A percentile compares a stretch with the other conserved stretches of the same genome.
Evolutionary conservation across 306 rosid species (phyloP).

Genomic region (Dalbergia oliveri): DNA sequence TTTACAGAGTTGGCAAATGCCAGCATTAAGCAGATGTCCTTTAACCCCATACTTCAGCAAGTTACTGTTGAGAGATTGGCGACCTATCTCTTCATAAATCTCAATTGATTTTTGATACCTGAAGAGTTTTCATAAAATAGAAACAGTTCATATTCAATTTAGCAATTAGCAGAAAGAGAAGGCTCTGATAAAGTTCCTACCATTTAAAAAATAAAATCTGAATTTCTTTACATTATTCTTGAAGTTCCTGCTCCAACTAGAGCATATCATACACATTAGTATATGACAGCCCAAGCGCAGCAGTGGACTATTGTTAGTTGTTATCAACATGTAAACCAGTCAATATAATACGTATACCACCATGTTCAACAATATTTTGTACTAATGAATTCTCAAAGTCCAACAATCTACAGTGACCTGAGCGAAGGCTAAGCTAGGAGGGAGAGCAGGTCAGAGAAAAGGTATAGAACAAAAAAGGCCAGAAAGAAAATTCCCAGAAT

Average conservation of each 20-base stretch:
- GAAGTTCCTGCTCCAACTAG: constrained; percentile 30
- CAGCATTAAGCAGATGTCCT: constrained; percentile 98
- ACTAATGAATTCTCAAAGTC: constrained; percentile 3
- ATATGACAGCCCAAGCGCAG: constrained; percentile 4
- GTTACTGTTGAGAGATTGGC: constrained; percentile 83
- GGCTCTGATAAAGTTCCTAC: constrained; percentile 20
- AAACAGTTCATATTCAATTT: constrained; percentile 14
- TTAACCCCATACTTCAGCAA: constrained; percentile 96
- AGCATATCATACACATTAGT: constrained; percentile 15
- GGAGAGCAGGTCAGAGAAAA: constrained; percentile 8
- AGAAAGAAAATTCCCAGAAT: constrained; percentile 13
- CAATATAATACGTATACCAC: constrained; percentile 22
- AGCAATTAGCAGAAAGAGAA: constrained; percentile 9
- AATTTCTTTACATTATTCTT: constrained; percentile 14
- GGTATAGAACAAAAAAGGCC: constrained; percentile 13
- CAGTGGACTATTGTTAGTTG: constrained; percentile 11
- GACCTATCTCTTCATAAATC: constrained; percentile 89
- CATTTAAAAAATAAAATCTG: constrained; percentile 7
- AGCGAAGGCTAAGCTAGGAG: neutral
- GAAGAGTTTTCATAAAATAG: constrained; percentile 41
- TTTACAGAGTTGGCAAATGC: constrained; percentile 93
- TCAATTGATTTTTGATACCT: constrained; percentile 86
- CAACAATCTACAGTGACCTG: constrained; percentile 34
- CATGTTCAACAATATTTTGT: neutral
- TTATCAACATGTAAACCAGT: constrained; percentile 15